Conservation (phyloP, 495 filamentous ascomycete species). For the Echria macrotheca region DNA sequence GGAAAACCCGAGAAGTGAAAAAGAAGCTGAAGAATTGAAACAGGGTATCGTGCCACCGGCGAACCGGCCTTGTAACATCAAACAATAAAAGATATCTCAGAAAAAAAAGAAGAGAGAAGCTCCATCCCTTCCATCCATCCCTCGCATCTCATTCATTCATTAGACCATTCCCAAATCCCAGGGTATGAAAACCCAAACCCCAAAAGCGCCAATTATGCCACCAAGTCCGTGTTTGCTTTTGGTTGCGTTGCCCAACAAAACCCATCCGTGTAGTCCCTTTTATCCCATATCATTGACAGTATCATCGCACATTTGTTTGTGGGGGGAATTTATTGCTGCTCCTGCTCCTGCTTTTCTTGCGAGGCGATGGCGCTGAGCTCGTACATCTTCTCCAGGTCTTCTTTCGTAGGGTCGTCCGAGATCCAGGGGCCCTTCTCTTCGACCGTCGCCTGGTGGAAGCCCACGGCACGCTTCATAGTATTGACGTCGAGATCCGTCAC, state of each 20-base stretch:
- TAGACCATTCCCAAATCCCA: constrained; percentile 10
- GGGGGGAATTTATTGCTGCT: constrained; percentile 3
- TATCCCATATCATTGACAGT: neutral
- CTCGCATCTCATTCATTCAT: constrained; percentile 14
- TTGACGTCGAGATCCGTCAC: constrained; percentile 92
- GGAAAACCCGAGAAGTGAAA: neutral
- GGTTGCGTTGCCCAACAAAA: neutral
- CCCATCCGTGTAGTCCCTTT: constrained; percentile 6
- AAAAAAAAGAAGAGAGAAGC: constrained; percentile 4
- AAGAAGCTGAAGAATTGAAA: constrained; percentile 9
- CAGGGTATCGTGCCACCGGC: constrained; percentile 15
- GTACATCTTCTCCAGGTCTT: constrained; percentile 41
- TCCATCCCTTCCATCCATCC: neutral
- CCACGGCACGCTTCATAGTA: constrained; percentile 80
- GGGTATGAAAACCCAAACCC: neutral
- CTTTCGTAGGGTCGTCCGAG: constrained; percentile 46
- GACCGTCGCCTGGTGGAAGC: constrained; percentile 66
- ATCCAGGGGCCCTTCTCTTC: constrained; percentile 83
- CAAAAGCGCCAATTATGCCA: constrained; percentile 14
- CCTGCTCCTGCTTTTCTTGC: constrained; percentile 6
- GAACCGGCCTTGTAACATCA: constrained; percentile 5
- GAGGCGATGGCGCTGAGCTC: constrained; percentile 21
- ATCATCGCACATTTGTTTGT: constrained; percentile 2
- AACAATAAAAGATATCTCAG: constrained; percentile 8
- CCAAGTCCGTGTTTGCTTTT: constrained; percentile 2